Conservation (phyloP, 176 grass and related monocot species). For the Hordeum marinum region DNA sequence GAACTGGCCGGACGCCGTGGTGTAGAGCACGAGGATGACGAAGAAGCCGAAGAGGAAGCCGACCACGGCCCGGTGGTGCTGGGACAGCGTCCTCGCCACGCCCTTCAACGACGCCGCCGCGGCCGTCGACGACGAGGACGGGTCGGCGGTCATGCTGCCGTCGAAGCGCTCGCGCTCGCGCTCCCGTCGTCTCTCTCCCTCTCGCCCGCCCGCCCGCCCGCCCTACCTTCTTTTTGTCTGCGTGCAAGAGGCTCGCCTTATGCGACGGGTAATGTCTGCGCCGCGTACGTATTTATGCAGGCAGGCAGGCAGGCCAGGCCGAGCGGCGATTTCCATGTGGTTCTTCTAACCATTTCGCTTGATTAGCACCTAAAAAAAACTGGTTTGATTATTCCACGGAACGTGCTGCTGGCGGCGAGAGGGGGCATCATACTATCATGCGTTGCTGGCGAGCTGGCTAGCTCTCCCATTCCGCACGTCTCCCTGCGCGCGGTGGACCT, state of each 20-base stretch:
- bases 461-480: background rate
- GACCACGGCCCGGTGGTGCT: slow-evolving; percentile 21
- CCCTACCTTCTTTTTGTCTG: background rate
- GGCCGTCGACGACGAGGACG: background rate
- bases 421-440: background rate
- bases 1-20: slow-evolving; percentile 14
- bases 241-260: background rate
- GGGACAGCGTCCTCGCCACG: slow-evolving; percentile 2
- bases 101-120: background rate
- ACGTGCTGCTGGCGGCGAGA: background rate
- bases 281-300: background rate
- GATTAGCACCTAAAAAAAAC: background rate
- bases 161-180: no score
- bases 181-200: background rate
- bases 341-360: background rate
- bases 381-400: slow-evolving; percentile 1
- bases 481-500: background rate
- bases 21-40: slow-evolving; percentile 34
- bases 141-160: slow-evolving; percentile 6
- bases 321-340: background rate
- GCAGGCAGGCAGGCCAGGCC: background rate
- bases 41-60: slow-evolving; percentile 39
- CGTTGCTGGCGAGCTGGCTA: background rate
- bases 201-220: no score
- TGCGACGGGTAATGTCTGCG: background rate